Conservation (phyloP, 139 green algal species). For the Pleodorina starrii region DNA sequence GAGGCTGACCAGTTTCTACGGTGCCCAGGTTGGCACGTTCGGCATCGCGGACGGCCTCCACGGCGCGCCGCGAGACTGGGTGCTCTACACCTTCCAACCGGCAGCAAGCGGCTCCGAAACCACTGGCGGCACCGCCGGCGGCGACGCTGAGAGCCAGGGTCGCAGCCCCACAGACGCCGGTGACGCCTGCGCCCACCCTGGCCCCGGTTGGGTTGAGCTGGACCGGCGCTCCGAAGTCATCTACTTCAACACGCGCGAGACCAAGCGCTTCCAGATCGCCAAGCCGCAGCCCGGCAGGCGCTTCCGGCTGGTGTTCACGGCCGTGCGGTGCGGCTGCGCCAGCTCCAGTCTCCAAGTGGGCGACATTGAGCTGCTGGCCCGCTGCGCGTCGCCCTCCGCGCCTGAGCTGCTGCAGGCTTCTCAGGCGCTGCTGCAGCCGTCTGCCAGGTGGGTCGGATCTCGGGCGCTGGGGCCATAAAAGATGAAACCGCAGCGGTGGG, state of each 20-base stretch:
- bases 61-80: conserved; percentile 33
- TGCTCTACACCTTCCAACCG: background rate
- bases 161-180: too few species aligned
- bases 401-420: background rate
- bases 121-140: too few species aligned
- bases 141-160: too few species aligned
- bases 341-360: conserved; percentile 17
- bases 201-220: background rate
- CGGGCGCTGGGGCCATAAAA: too few species aligned
- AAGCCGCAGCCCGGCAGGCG: background rate
- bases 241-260: conserved; percentile 28
- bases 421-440: background rate
- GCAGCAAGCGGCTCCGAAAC: too few species aligned
- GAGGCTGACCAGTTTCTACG: too few species aligned
- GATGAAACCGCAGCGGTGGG: too few species aligned
- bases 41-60: conserved; percentile 9
- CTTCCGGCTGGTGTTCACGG: conserved; percentile 19
- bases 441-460: background rate
- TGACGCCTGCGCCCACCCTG: background rate
- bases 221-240: background rate
- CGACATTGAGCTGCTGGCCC: conserved; percentile 27
- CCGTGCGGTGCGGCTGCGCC: conserved; percentile 19
- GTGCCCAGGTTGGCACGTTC: background rate
- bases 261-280: background rate
- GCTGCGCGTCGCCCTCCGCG: too few species aligned